phyloP scores from a whole-genome alignment of 1,284 basidiomycete genomes.

The Rhizopogon parksii region DNA sequence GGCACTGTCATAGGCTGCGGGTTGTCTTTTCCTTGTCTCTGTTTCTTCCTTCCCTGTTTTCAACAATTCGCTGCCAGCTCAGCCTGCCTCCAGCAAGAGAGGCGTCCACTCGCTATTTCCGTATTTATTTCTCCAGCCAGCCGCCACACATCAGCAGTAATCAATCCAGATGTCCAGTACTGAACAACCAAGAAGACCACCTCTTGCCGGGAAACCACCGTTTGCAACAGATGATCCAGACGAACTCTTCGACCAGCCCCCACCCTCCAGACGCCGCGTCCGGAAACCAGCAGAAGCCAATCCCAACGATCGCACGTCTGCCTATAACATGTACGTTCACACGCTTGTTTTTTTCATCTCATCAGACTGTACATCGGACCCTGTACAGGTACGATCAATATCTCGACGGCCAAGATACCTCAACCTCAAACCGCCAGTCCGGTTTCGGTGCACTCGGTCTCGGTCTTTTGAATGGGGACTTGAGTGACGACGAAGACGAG shows the following conservation, averaged over 20 bases:
- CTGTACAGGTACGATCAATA: conserved; percentile 57
- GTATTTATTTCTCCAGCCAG: conserved; percentile 5
- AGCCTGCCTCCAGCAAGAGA: conserved; percentile 13
- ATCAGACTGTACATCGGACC: conserved; percentile 10
- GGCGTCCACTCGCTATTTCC: conserved; percentile 26
- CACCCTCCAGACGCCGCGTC: conserved; percentile 32
- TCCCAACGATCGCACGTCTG: conserved; percentile 44
- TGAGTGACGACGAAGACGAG: conserved; percentile 46
- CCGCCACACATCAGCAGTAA: not conserved
- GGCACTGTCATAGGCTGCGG: conserved; percentile 12
- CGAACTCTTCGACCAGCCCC: conserved; percentile 44
- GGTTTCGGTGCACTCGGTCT: conserved; percentile 48
- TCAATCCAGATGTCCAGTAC: conserved; percentile 1
- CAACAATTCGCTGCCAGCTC: conserved; percentile 21
- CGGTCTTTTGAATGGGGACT: conserved; percentile 42
- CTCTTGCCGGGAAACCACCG: conserved; percentile 57
- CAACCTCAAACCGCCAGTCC: conserved; percentile 35
- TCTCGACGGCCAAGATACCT: conserved; percentile 30
- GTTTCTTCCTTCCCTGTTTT: conserved; percentile 1
- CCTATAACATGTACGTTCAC: conserved; percentile 57
- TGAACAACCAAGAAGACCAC: conserved; percentile 25
- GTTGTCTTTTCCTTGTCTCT: conserved; percentile 6
- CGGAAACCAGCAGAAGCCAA: conserved; percentile 32
- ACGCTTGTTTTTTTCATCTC: conserved; percentile 5
- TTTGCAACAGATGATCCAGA: conserved; percentile 65